Evolutionary conservation across 441 rosid genomes (phyloP).

Genomic region (Pelargonium citronellum): DNA sequence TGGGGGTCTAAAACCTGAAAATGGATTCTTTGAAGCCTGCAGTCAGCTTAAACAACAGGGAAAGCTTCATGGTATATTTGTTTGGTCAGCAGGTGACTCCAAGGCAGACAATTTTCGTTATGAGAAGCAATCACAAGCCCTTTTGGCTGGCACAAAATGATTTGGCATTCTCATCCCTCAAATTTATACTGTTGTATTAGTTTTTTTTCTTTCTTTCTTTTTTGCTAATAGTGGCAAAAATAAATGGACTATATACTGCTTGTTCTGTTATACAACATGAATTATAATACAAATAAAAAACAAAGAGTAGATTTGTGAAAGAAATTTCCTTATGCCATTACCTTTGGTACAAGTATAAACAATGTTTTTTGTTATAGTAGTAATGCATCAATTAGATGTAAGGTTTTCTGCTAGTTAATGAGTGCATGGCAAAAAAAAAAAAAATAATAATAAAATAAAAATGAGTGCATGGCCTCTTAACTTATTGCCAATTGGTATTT

Average conservation of each 20-base stretch:
- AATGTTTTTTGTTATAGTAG: too few species aligned
- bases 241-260: not conserved
- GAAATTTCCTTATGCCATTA: not conserved
- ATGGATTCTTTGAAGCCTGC: constrained; percentile 43
- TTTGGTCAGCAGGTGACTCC: constrained; percentile 54
- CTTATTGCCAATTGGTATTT: too few species aligned
- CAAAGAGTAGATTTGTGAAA: not conserved
- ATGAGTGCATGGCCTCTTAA: too few species aligned
- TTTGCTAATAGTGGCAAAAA: not conserved
- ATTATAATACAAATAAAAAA: not conserved
- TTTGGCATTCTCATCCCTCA: not conserved
- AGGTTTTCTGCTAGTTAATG: too few species aligned
- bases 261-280: not conserved
- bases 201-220: not conserved
- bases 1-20: constrained; percentile 39
- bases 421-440: too few species aligned
- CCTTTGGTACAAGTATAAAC: too few species aligned
- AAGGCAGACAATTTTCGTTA: constrained; percentile 30
- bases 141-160: constrained; percentile 27
- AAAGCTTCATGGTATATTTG: constrained; percentile 45
- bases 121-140: constrained; percentile 33
- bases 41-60: constrained; percentile 23
- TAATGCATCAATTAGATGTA: too few species aligned
- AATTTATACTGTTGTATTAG: not conserved
- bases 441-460: too few species aligned